Evolutionary conservation across 2,329 filamentous ascomycete species (phyloP), one percentile per base, ranked within the genome.

Genomic region (Metarhizium brunneum): DNA sequence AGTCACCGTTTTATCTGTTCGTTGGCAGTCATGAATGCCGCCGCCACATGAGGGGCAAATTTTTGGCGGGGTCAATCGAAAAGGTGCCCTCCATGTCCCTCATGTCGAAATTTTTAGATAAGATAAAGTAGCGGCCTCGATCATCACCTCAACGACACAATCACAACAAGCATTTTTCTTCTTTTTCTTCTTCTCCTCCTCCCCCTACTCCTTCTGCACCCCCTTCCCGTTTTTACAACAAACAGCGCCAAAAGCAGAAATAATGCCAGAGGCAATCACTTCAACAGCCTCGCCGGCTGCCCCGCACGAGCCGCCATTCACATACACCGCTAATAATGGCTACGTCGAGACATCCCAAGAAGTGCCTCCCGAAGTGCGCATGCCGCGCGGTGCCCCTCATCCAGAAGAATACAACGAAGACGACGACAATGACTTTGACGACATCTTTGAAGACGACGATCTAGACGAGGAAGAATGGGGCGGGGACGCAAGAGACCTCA

Each of bases 401-500:
- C 50, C 59, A 3, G 60, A 60, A 50, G 62, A 61, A 20, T 61
- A 69, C 50, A 69, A 74, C 40, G 61, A 63, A 4, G 60, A 65
- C 11, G 69, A 74, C 3, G 70, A 70, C 14, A 66, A 67, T 35
- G 71, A 75, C 54, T 58, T 73, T 11, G 71, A 75, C 51, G 74
- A 76, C 43, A 70, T 74, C 18, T 73, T 71, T 16, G 69, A 79
- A 45, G 75, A 80, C 38, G 77, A 83, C 38, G 83, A 85, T 10
- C 76, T 84, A 47, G 82, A 85, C 56, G 82, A 85, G 58, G 81
- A 88, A 58, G 83, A 83, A 29, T 83, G 82, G 64, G 72, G 80
- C 18, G 75, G 84, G 51, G 74, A 76, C 7, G 77, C 82, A 0
- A 78, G 80, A 43, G 88, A 95, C 69, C 81, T 90, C 56, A 91